Evolutionary conservation across 345 rosid genomes (phyloP), one percentile per base, ranked within the genome.

Genomic region (Syzygium oleosum): DNA sequence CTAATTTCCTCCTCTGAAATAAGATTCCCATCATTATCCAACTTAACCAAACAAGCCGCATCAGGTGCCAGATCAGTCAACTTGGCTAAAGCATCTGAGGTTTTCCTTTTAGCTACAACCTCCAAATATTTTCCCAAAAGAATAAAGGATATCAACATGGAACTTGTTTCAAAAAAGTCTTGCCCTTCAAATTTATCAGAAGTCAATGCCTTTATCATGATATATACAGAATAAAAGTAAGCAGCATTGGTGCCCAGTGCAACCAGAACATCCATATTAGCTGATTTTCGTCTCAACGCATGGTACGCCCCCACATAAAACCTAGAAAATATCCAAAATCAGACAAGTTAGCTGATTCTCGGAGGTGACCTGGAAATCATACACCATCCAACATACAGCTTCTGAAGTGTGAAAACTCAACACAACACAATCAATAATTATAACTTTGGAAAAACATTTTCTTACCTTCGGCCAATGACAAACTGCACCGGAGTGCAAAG

Each of bases 181-280:
- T 92, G 95, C 87, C 95, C 96, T 91, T 94, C 93, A 55, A 95
- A 95, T 89, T 89, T 93, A 86, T 92, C 88, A 38, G 96, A 92
- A 87, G 88, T 92, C 85, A 89, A 85, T 68, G 94, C 94, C 90
- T 93, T 95, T 85, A 93, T 86, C 55, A 85, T 89, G 65, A 94
- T 54, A 85, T 94, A 95, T 10, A 93, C 88, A 84, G 97, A 95
- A 88, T 95, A 94, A 88, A 95, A 93, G 87, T 95, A 95, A 55
- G 97, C 97, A 86, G 95, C 94, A 92, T 95, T 95, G 12, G 97
- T 95, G 89, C 97, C 97, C 56, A 95, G 84, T 61, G 95, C 94
- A 46, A 95, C 97, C 90, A 95, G 91, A 90, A 95, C 96, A 86
- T 95, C 97, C 97, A 95, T 95, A 53, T 95, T 95, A 73, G 97